These are phyloP conservation scores for Microbotryomycetes sp. DNA, from an alignment of 1,284 basidiomycete species.

Conservation along the genomic window DNA sequence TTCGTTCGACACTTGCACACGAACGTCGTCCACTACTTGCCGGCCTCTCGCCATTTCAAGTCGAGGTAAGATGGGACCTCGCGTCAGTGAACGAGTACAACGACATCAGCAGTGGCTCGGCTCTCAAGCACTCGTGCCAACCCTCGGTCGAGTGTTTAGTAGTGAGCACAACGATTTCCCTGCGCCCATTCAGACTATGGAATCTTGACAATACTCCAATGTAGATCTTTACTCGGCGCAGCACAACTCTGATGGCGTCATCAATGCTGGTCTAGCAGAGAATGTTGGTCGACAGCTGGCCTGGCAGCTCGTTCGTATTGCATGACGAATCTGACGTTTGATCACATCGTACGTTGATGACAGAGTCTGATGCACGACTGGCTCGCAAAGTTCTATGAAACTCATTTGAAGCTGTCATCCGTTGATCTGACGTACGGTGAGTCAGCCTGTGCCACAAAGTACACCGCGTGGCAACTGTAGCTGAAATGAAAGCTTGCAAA, in stretches of 20 bases:
- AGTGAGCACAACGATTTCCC: neutral
- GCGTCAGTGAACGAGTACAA: too few species aligned
- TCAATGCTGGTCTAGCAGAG: slow-evolving; percentile 27
- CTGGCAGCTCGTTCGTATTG: neutral
- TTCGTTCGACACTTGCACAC: too few species aligned
- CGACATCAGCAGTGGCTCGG: too few species aligned
- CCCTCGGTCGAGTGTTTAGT: neutral
- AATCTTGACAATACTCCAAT: neutral
- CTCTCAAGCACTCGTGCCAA: neutral
- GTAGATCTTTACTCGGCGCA: neutral
- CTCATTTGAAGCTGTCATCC: neutral
- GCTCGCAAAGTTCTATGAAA: slow-evolving; percentile 22
- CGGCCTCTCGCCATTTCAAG: too few species aligned
- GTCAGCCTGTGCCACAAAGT: neutral
- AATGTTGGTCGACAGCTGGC: slow-evolving; percentile 10
- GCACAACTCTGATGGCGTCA: slow-evolving; percentile 19
- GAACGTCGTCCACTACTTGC: too few species aligned
- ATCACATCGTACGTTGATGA: too few species aligned
- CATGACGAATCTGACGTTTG: neutral
- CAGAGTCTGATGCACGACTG: slow-evolving; percentile 18
- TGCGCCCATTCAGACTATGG: neutral
- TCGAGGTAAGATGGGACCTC: too few species aligned
- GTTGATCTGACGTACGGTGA: neutral
- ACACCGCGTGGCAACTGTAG: neutral
- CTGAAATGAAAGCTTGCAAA: neutral